Evolutionary conservation across 352 stramenopile genomes (phyloP).

Genomic region (Globisporangium heterothallicum): DNA sequence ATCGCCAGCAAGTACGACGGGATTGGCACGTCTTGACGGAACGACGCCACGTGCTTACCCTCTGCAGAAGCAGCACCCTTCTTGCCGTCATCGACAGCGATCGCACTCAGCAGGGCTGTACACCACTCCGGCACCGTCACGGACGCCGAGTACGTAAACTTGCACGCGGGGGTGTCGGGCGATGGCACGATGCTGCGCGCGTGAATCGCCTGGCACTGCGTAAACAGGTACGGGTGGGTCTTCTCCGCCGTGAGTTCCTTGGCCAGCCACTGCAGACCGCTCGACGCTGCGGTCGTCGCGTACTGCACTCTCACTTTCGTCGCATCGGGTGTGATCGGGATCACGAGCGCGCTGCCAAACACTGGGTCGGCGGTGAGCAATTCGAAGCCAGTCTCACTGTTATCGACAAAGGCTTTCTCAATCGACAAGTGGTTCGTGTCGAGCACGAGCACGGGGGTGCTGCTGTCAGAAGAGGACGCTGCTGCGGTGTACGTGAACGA

Average conservation of each 20-base stretch:
- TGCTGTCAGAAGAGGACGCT: background rate
- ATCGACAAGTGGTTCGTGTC: slow-evolving; percentile 86
- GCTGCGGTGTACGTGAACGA: slow-evolving; percentile 40
- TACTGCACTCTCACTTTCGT: slow-evolving; percentile 44
- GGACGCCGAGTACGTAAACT: slow-evolving; percentile 93
- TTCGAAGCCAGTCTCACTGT: slow-evolving; percentile 27
- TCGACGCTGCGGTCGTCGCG: slow-evolving; percentile 22
- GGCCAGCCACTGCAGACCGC: slow-evolving; percentile 88
- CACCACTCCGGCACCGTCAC: slow-evolving; percentile 90
- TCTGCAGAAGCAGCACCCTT: background rate
- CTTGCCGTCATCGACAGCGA: slow-evolving; percentile 17
- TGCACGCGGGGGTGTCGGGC: slow-evolving; percentile 90
- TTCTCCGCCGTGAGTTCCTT: slow-evolving; percentile 93
- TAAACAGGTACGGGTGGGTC: slow-evolving; percentile 93
- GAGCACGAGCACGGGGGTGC: slow-evolving; percentile 53
- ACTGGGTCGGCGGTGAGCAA: slow-evolving; percentile 30
- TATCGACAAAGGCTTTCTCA: slow-evolving; percentile 45
- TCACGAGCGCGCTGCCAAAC: slow-evolving; percentile 63
- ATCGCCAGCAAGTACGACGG: slow-evolving; percentile 95
- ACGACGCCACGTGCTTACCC: slow-evolving; percentile 6
- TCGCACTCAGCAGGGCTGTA: slow-evolving; percentile 91
- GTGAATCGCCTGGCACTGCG: slow-evolving; percentile 94
- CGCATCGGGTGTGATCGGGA: slow-evolving; percentile 34
- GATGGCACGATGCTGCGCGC: slow-evolving; percentile 94
- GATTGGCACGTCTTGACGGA: slow-evolving; percentile 89